Percentiles rank a stretch among this genome's conserved stretches.
Conservation (phyloP, 2,329 filamentous ascomycete species). For the Macroventuria anomochaeta region DNA sequence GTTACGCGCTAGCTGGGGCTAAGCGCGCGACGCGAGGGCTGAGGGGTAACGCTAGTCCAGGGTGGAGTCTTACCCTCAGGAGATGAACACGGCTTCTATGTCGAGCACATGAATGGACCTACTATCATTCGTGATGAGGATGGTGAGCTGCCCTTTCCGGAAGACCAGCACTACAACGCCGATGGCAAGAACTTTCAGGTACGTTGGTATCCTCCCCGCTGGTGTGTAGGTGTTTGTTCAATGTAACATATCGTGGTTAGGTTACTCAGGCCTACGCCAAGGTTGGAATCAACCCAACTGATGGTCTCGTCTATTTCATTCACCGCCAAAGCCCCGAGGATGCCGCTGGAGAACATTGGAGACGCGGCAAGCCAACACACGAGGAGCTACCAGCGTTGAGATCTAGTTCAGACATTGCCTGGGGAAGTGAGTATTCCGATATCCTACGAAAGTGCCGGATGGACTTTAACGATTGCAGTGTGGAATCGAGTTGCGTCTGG, state of each 20-base stretch:
- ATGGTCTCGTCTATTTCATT: slow-evolving; percentile 21
- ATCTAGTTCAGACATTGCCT: slow-evolving; percentile 21
- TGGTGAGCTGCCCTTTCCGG: slow-evolving; percentile 4
- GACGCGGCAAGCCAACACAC: not conserved
- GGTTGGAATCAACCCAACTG: slow-evolving; percentile 14
- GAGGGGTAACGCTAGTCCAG: no score
- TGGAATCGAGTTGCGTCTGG: slow-evolving; percentile 11
- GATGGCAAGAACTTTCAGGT: slow-evolving; percentile 14
- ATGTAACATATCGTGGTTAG: not conserved
- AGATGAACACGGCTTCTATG: no score
- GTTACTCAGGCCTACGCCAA: slow-evolving; percentile 11
- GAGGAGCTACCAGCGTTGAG: slow-evolving; percentile 11
- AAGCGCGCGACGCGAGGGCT: no score
- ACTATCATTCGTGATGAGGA: not conserved
- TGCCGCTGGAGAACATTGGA: slow-evolving; percentile 1
- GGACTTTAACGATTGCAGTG: not conserved
- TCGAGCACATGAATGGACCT: slow-evolving; percentile 15
- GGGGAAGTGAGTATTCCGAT: slow-evolving; percentile 8
- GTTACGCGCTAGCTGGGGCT: no score
- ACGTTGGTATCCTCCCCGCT: not conserved
- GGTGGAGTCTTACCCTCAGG: no score
- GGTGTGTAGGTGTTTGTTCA: rapidly evolving
- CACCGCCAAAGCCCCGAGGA: slow-evolving; percentile 9
- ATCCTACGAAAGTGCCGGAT: not conserved
- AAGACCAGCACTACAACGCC: slow-evolving; percentile 13